Conservation (phyloP, 164 flowering plant genomes). For the Dillenia turbinata region DNA sequence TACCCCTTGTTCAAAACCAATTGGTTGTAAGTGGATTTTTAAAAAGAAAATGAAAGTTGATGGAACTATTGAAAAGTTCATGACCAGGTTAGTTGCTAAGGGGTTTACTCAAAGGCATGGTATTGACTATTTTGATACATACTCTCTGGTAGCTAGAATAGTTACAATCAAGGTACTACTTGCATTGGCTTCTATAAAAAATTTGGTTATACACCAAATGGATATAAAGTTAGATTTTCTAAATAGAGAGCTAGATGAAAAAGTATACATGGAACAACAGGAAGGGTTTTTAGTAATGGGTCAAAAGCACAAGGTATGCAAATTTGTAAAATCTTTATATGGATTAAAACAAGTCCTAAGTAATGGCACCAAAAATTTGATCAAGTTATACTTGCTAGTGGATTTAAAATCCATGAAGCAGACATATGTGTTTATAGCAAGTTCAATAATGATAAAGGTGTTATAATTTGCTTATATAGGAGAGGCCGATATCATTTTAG, state of each 20-base stretch:
- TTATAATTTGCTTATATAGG: not conserved
- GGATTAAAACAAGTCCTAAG: conserved; percentile 6
- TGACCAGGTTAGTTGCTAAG: conserved; percentile 9
- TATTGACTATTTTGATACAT: conserved; percentile 8
- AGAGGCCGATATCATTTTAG: too few species aligned
- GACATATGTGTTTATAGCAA: not conserved
- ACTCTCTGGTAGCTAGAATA: conserved; percentile 3
- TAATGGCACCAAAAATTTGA: conserved; percentile 7
- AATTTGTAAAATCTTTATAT: conserved; percentile 3
- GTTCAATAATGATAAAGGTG: not conserved
- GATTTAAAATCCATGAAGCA: not conserved
- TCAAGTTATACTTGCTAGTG: not conserved
- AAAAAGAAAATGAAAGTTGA: conserved; percentile 6
- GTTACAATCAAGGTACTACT: not conserved
- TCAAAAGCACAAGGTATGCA: conserved; percentile 7
- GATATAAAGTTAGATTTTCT: conserved; percentile 6
- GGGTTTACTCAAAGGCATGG: conserved; percentile 8
- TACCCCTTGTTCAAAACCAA: not conserved
- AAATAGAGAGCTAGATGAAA: conserved; percentile 8
- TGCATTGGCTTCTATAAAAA: conserved; percentile 1
- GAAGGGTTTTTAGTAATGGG: conserved; percentile 1
- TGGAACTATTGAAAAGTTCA: conserved; percentile 7
- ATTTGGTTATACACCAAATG: conserved; percentile 6
- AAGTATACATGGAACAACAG: conserved; percentile 6
- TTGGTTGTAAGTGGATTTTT: conserved; percentile 8